These are phyloP conservation scores for Adiantum capillusveneris DNA, from an alignment of 75 land plant genomes.

Conservation along the genomic window DNA sequence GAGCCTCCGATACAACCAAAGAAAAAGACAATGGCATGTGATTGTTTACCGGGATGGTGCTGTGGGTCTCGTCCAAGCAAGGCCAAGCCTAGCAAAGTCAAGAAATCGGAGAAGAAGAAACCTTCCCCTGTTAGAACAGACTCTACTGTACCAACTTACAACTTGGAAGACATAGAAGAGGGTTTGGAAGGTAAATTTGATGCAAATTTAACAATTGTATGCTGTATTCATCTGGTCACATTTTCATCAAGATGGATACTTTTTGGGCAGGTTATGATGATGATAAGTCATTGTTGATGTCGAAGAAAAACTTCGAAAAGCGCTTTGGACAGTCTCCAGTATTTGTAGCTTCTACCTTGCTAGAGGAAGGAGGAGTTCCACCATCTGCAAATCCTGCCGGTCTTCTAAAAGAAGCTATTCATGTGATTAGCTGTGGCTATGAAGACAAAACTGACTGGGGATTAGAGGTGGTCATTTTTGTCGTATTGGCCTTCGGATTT, in stretches of 20 bases:
- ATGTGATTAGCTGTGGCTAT: conserved; percentile 36
- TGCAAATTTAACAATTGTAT: not conserved
- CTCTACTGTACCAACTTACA: conserved; percentile 61
- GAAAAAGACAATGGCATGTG: conserved; percentile 45
- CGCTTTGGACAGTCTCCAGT: conserved; percentile 36
- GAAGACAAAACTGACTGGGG: conserved; percentile 41
- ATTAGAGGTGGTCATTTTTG: conserved; percentile 15
- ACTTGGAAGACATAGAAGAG: conserved; percentile 31
- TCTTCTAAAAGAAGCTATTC: conserved; percentile 35
- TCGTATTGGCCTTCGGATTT: not conserved
- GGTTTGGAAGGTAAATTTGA: conserved; percentile 27
- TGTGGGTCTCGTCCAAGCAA: conserved; percentile 50
- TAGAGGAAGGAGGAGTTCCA: conserved; percentile 29
- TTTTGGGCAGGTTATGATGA: conserved; percentile 20
- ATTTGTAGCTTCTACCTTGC: conserved; percentile 24
- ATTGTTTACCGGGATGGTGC: conserved; percentile 41
- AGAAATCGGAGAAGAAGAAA: conserved; percentile 29
- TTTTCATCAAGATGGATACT: too few species aligned
- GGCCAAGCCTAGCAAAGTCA: conserved; percentile 26
- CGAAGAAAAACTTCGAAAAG: conserved; percentile 29
- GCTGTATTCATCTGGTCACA: not conserved
- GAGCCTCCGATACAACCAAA: conserved; percentile 52
- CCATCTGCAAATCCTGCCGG: conserved; percentile 23
- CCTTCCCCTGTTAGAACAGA: conserved; percentile 53
- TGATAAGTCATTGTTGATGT: conserved; percentile 32